Conservation (phyloP, 441 rosid species). For the Adansonia rubrostipa region DNA sequence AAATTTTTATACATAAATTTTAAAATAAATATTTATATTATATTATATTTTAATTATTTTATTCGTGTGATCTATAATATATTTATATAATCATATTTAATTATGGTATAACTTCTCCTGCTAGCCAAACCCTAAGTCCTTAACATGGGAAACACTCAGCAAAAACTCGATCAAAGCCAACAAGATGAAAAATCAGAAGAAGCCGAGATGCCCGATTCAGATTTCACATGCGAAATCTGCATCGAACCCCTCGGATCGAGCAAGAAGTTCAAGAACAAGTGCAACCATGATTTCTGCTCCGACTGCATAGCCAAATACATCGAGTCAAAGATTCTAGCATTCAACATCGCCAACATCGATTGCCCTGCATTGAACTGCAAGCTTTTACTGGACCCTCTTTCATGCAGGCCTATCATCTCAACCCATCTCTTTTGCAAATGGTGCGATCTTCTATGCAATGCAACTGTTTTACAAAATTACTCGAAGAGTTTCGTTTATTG, state of each 20-base stretch:
- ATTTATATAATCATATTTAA: too few relatives aligned
- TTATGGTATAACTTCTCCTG: too few relatives aligned
- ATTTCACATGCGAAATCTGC: conserved; percentile 28
- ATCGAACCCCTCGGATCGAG: conserved; percentile 28
- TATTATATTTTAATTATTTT: too few relatives aligned
- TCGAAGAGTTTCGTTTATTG: conserved; percentile 17
- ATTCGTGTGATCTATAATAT: too few relatives aligned
- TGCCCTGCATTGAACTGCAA: conserved; percentile 29
- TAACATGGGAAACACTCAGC: background rate
- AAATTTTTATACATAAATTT: too few relatives aligned
- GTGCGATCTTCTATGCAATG: conserved; percentile 34
- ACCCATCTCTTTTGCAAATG: conserved; percentile 14
- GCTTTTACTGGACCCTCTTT: conserved; percentile 20
- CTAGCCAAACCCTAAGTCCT: background rate
- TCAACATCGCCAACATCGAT: background rate
- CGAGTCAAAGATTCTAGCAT: conserved; percentile 14
- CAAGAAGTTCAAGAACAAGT: conserved; percentile 26
- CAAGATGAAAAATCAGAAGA: background rate
- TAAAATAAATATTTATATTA: too few relatives aligned
- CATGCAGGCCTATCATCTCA: conserved; percentile 22
- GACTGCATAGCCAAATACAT: conserved; percentile 36
- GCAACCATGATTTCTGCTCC: conserved; percentile 33
- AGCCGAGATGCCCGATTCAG: background rate
- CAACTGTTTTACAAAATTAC: background rate
- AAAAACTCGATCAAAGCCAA: background rate